Percentiles rank a stretch among this genome's conserved stretches.
Evolutionary conservation across 805 yeast species (phyloP).

Genomic region (Candida odintsovae): DNA sequence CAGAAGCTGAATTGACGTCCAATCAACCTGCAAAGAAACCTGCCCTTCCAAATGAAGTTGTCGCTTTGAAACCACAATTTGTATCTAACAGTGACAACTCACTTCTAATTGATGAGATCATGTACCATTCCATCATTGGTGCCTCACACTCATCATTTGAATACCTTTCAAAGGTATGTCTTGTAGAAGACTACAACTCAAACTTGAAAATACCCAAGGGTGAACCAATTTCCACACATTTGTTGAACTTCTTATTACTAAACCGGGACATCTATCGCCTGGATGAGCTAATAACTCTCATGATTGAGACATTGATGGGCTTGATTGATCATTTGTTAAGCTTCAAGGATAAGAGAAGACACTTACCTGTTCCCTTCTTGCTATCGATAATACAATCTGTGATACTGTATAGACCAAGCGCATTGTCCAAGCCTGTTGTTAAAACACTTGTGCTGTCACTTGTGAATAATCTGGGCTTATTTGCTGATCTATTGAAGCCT

Average conservation of each 20-base stretch:
- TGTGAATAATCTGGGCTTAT: neutral
- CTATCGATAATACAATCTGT: conserved; percentile 51
- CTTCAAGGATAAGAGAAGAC: conserved; percentile 2
- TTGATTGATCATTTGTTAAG: conserved; percentile 21
- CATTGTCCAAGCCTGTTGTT: conserved; percentile 39
- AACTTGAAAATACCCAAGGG: conserved; percentile 24
- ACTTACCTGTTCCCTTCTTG: conserved; percentile 51
- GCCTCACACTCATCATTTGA: conserved; percentile 27
- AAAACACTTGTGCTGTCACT: conserved; percentile 9
- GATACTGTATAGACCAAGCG: conserved; percentile 56
- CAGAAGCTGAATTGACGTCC: conserved; percentile 2
- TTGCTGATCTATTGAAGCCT: conserved; percentile 14
- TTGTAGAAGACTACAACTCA: conserved; percentile 6
- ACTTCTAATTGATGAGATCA: conserved; percentile 30
- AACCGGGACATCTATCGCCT: conserved; percentile 40
- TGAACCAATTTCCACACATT: conserved; percentile 28
- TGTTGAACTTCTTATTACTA: conserved; percentile 38
- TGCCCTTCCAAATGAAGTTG: neutral
- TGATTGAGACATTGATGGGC: conserved; percentile 29
- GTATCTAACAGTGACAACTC: conserved; percentile 28
- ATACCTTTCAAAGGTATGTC: conserved; percentile 27
- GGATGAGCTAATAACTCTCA: conserved; percentile 42
- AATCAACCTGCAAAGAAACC: conserved; percentile 4
- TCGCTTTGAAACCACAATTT: neutral
- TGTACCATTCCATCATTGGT: conserved; percentile 33